phyloP scores from a whole-genome alignment of 2,329 filamentous ascomycete species.

The Mycosphaerelloides madeirae region DNA sequence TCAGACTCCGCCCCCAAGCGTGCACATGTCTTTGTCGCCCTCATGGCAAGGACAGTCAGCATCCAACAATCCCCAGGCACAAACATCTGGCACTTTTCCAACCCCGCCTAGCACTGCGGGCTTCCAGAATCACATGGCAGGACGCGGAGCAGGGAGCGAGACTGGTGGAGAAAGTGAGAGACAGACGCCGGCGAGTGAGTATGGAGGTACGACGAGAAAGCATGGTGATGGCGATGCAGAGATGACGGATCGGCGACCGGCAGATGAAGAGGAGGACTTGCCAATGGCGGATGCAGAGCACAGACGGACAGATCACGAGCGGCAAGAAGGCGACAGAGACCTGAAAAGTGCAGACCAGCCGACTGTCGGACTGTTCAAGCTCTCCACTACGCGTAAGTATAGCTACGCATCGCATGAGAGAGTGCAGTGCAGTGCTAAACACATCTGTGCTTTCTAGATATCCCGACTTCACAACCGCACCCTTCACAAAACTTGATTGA shows the following conservation, averaged over 20 bases:
- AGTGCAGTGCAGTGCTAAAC: slow-evolving; percentile 33
- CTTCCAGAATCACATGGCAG: slow-evolving; percentile 25
- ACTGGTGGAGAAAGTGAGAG: slow-evolving; percentile 22
- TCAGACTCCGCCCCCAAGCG: slow-evolving; percentile 46
- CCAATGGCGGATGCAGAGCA: slow-evolving; percentile 29
- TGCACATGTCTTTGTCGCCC: slow-evolving; percentile 40
- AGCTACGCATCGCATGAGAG: slow-evolving; percentile 18
- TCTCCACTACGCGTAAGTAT: slow-evolving; percentile 31
- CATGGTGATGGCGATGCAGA: slow-evolving; percentile 41
- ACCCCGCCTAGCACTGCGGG: slow-evolving; percentile 42
- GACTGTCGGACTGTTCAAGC: slow-evolving; percentile 20
- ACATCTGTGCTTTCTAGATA: slow-evolving; percentile 35
- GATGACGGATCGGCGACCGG: slow-evolving; percentile 33
- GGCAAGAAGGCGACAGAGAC: slow-evolving; percentile 29
- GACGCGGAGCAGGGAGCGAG: slow-evolving; percentile 20
- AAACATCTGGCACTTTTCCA: slow-evolving; percentile 27
- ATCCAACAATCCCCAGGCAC: slow-evolving; percentile 13
- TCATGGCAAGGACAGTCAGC: slow-evolving; percentile 35
- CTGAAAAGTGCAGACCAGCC: slow-evolving; percentile 7
- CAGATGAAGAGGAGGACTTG: slow-evolving; percentile 11
- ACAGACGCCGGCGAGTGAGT: slow-evolving; percentile 25
- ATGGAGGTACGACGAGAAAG: slow-evolving; percentile 21
- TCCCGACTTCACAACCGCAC: slow-evolving; percentile 49
- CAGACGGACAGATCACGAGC: slow-evolving; percentile 45
- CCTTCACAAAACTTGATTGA: slow-evolving; percentile 55